Evolutionary conservation across 2,329 filamentous ascomycete genomes (phyloP).

Genomic region (Aspergillus ustus): DNA sequence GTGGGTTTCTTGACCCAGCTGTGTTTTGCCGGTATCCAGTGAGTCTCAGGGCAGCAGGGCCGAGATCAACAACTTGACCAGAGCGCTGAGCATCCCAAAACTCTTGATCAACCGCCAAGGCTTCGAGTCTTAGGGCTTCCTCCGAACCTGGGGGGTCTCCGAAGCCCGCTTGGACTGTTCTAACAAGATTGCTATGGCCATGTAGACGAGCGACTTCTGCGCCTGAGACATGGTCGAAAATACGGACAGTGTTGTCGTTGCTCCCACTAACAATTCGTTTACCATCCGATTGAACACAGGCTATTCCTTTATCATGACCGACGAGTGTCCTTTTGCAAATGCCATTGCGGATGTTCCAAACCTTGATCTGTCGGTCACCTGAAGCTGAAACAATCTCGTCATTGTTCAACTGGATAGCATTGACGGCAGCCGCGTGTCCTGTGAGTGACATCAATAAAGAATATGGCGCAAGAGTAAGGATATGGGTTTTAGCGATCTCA

Average conservation of each 20-base stretch:
- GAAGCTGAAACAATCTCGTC: constrained; percentile 92
- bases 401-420: constrained; percentile 88
- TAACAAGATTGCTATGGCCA: constrained; percentile 81
- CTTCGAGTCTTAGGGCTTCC: constrained; percentile 73
- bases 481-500: constrained; percentile 45
- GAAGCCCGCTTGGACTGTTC: constrained; percentile 94
- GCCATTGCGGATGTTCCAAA: constrained; percentile 88
- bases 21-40: constrained; percentile 59
- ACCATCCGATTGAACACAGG: constrained; percentile 95
- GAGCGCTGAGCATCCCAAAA: constrained; percentile 66
- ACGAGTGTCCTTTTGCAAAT: constrained; percentile 76
- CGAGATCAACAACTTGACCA: constrained; percentile 46
- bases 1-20: constrained; percentile 73
- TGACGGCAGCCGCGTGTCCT: constrained; percentile 89
- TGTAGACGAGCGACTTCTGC: constrained; percentile 87
- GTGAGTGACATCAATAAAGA: constrained; percentile 77
- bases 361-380: constrained; percentile 88
- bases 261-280: constrained; percentile 93
- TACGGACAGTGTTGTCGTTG: constrained; percentile 93
- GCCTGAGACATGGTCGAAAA: constrained; percentile 85
- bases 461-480: constrained; percentile 64
- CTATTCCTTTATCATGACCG: constrained; percentile 93
- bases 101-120: constrained; percentile 71
- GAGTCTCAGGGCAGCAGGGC: constrained; percentile 55
- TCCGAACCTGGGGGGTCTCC: constrained; percentile 83